Evolutionary conservation across 495 filamentous ascomycete species (phyloP), one percentile per base, ranked within the genome.

Genomic region (Lophiotrema nucula): DNA sequence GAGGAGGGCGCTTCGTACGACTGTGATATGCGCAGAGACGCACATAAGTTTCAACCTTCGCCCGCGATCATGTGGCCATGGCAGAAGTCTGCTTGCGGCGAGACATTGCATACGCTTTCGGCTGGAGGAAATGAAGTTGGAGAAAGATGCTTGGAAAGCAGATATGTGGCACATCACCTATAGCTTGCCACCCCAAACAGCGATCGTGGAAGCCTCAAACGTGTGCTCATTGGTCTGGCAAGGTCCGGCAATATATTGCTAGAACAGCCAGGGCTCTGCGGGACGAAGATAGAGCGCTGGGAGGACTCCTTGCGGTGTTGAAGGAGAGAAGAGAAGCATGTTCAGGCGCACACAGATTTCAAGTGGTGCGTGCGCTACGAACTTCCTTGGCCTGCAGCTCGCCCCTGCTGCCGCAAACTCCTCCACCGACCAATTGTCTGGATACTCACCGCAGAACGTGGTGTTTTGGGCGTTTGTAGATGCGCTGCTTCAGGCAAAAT

Each of bases 161-260:
- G 44, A 4, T 25, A 50, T 57, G 54, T 57, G 19, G 54, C 45
- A 42, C 54, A 57, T 19, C 46, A 35, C 38, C 58, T 66, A 66
- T 66, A 57, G 25, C 43, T 13, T 19, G 25, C 47, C 48, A 58
- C n/a, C 50, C 49, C 55, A 57, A 48, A 19, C 22, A 11, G 55
- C 15, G 42, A 44, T 64, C 33, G 52, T 64, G 56, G 56, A 47
- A 55, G 44, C 19, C 65, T 67, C 65, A 67, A 67, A 67, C 65
- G 56, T 53, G 52, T 53, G 65, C 55, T 19, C 4, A 28, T 61
- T 37, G 27, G 21, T 67, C 65, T 67, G 31, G 60, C 64, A 67
- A 67, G 51, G 27, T 8, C 56, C 18, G 43, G 45, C 64, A 56
- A 11, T 22, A 12, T 27, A 23, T 35, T 42, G 53, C 43, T 53